Evolutionary conservation across 306 rosid genomes (phyloP).

Genomic region (Acacia crassicarpa): DNA sequence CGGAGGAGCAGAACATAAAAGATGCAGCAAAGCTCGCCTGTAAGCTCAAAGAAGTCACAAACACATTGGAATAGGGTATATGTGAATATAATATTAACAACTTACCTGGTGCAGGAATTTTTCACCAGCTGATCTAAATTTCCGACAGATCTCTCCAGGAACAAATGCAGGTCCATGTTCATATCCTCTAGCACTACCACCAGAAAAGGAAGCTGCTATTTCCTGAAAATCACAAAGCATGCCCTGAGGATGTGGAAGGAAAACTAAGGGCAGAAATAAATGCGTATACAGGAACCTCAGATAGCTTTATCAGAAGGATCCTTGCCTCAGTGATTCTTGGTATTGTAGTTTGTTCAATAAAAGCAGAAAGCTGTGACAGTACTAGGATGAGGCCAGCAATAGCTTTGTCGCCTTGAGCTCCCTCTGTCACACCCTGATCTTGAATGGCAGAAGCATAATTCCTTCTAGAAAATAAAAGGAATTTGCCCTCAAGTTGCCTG

Average conservation of each 20-base stretch:
- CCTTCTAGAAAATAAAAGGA: constrained; percentile 65
- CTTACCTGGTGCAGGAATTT: constrained; percentile 75
- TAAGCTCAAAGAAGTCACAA: background rate
- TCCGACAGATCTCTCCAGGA: constrained; percentile 74
- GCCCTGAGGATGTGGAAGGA: background rate
- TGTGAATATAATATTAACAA: constrained; percentile 15
- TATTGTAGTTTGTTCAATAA: constrained; percentile 76
- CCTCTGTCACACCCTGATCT: constrained; percentile 57
- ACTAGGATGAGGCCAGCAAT: constrained; percentile 78
- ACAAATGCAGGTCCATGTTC: constrained; percentile 68
- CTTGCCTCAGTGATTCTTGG: constrained; percentile 82
- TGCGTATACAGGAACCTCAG: constrained; percentile 12
- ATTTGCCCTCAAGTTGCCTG: constrained; percentile 60
- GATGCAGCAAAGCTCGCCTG: background rate
- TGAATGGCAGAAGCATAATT: constrained; percentile 47
- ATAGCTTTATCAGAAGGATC: constrained; percentile 26
- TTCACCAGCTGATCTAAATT: constrained; percentile 68
- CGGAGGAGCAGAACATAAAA: background rate
- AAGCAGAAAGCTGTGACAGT: constrained; percentile 78
- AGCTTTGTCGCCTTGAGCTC: constrained; percentile 60
- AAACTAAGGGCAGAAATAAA: constrained; percentile 21
- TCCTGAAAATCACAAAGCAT: constrained; percentile 56
- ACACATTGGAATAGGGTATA: background rate
- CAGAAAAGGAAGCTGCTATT: constrained; percentile 76
- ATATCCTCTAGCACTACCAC: constrained; percentile 55